A percentile compares a stretch with the other conserved stretches of the same genome.
Conservation (phyloP, 2,329 filamentous ascomycete genomes). For the Amauroascus niger region DNA sequence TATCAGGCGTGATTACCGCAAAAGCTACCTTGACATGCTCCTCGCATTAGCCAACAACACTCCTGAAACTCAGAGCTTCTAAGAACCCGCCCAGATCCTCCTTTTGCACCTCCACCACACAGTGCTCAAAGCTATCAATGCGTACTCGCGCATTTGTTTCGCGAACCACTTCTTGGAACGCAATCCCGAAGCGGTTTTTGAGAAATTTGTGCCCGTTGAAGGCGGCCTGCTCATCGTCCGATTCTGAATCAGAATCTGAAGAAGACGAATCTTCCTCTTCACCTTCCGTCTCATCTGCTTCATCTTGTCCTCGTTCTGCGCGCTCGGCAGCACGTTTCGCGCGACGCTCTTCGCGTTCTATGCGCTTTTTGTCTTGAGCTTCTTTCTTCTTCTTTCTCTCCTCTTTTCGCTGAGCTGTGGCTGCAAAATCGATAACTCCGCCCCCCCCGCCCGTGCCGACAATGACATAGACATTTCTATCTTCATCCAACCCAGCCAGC, state of each 20-base stretch:
- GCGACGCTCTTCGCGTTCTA: conserved; percentile 54
- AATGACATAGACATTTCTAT: conserved; percentile 76
- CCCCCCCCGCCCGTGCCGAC: conserved; percentile 86
- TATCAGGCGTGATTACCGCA: neutral
- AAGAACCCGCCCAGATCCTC: conserved; percentile 86
- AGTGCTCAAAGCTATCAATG: conserved; percentile 95
- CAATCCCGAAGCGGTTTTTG: conserved; percentile 82
- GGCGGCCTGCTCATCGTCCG: conserved; percentile 43
- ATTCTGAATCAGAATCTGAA: conserved; percentile 33
- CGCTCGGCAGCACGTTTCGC: conserved; percentile 47
- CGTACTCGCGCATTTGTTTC: conserved; percentile 83
- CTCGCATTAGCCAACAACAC: conserved; percentile 52
- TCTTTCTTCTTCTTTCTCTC: conserved; percentile 54
- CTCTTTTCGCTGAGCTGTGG: conserved; percentile 58
- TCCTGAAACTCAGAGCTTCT: conserved; percentile 84
- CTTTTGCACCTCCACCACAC: conserved; percentile 94
- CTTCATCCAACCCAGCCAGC: conserved; percentile 80
- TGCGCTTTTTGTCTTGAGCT: conserved; percentile 52
- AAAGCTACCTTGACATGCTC: neutral
- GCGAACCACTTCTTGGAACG: conserved; percentile 87
- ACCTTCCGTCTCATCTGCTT: conserved; percentile 56
- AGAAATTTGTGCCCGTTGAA: conserved; percentile 53
- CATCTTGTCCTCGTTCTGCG: conserved; percentile 47
- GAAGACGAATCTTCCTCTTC: conserved; percentile 47
- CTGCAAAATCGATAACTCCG: conserved; percentile 56